Evolutionary conservation across 805 yeast species (phyloP).

Genomic region (Yarrowia sp.): DNA sequence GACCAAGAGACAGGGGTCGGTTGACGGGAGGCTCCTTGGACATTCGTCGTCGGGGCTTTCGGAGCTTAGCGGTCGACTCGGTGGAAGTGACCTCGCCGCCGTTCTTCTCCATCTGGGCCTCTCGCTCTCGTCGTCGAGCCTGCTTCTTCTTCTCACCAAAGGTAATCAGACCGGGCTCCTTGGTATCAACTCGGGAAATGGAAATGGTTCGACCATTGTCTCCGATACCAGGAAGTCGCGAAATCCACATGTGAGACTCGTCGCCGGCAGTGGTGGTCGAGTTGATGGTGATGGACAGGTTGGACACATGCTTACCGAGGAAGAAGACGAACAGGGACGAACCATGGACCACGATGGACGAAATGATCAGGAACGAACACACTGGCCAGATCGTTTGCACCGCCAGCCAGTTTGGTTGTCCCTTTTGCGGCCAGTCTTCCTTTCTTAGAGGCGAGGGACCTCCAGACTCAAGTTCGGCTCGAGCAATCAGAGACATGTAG

Average conservation of each 20-base stretch:
- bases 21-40: slow-evolving; percentile 39
- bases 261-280: slow-evolving; percentile 70
- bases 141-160: slow-evolving; percentile 45
- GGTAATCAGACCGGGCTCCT: slow-evolving; percentile 50
- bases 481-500: slow-evolving; percentile 80
- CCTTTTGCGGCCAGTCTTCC: slow-evolving; percentile 54
- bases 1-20: slow-evolving; percentile 23
- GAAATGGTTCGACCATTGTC: slow-evolving; percentile 77
- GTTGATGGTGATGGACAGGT: slow-evolving; percentile 91
- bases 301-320: slow-evolving; percentile 84
- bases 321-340: slow-evolving; percentile 83
- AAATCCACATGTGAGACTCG: slow-evolving; percentile 77
- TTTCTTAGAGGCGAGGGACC: slow-evolving; percentile 62
- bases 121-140: neutral
- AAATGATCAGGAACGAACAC: slow-evolving; percentile 76
- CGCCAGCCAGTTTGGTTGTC: slow-evolving; percentile 62
- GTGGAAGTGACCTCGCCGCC: neutral
- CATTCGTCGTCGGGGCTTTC: slow-evolving; percentile 32
- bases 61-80: slow-evolving; percentile 8
- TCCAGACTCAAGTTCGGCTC: slow-evolving; percentile 68
- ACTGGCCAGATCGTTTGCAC: slow-evolving; percentile 81
- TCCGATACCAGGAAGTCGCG: slow-evolving; percentile 81
- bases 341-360: slow-evolving; percentile 89
- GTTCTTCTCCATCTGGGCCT: neutral
- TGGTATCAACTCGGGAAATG: slow-evolving; percentile 80